phyloP scores from a whole-genome alignment of 176 grass and related monocot genomes.

The Melocanna baccifera region DNA sequence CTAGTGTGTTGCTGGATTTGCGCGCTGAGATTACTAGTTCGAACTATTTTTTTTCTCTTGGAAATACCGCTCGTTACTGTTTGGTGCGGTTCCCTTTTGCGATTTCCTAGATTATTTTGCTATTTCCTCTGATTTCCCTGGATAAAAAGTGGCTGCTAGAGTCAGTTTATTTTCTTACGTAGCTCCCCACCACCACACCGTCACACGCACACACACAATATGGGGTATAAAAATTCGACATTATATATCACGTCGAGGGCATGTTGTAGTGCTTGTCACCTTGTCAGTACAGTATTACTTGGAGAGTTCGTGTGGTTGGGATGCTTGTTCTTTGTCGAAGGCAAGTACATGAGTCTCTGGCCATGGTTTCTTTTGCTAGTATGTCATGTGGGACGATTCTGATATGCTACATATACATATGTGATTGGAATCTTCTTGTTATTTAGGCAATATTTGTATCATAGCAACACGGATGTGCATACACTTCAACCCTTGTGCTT shows the following conservation, averaged over 20 bases:
- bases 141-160: background rate
- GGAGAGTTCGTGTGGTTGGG: background rate
- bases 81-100: background rate
- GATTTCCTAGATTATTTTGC: background rate
- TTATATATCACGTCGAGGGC: background rate
- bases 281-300: background rate
- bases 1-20: background rate
- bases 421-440: background rate
- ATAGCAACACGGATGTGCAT: background rate
- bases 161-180: background rate
- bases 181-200: too few relatives aligned
- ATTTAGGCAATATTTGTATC: background rate
- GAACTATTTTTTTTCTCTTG: background rate
- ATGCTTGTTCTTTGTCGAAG: background rate
- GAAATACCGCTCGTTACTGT: background rate
- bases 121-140: background rate
- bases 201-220: too few relatives aligned
- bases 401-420: background rate
- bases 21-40: background rate
- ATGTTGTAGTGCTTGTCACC: background rate
- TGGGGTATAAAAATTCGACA: background rate
- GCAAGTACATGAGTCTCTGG: background rate
- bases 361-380: background rate
- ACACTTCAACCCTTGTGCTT: background rate
- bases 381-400: background rate